Evolutionary conservation across 768 basidiomycete genomes (phyloP).

Genomic region (Nidula microcarpa): DNA sequence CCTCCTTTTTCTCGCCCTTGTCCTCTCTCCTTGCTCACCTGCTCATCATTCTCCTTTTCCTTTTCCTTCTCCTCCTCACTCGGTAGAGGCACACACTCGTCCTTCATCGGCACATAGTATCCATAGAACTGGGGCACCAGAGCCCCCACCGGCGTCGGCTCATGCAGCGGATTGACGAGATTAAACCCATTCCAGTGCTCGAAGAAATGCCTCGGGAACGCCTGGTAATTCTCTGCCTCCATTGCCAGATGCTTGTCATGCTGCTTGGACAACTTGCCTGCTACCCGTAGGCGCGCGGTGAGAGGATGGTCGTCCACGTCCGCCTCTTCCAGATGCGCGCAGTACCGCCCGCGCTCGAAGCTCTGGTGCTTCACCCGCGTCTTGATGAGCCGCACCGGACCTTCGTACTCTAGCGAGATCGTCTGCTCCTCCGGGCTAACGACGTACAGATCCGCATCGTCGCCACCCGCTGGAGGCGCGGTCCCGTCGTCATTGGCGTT

Average conservation of each 20-base stretch:
- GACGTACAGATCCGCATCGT: neutral
- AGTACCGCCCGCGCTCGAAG: slow-evolving; percentile 21
- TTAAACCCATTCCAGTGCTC: slow-evolving; percentile 51
- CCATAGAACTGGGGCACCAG: slow-evolving; percentile 66
- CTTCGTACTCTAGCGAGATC: slow-evolving; percentile 10
- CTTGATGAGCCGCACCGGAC: slow-evolving; percentile 18
- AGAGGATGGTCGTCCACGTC: slow-evolving; percentile 14
- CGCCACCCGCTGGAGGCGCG: neutral
- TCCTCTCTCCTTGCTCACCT: neutral
- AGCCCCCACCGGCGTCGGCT: slow-evolving; percentile 45
- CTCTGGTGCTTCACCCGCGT: slow-evolving; percentile 27
- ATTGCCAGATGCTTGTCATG: slow-evolving; percentile 30
- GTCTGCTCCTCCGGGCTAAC: neutral
- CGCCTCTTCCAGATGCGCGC: slow-evolving; percentile 18
- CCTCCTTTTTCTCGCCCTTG: neutral
- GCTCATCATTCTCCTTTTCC: too few relatives aligned
- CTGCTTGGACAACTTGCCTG: slow-evolving; percentile 40
- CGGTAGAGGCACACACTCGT: neutral
- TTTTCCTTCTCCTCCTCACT: too few relatives aligned
- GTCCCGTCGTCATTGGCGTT: neutral
- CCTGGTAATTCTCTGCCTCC: slow-evolving; percentile 43
- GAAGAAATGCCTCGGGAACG: slow-evolving; percentile 40
- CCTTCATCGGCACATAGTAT: slow-evolving; percentile 37
- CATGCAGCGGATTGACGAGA: slow-evolving; percentile 32
- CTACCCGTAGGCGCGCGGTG: slow-evolving; percentile 35